Evolutionary conservation across 495 filamentous ascomycete genomes (phyloP), one percentile per base, ranked within the genome.

Genomic region (Tuber melanosporum): DNA sequence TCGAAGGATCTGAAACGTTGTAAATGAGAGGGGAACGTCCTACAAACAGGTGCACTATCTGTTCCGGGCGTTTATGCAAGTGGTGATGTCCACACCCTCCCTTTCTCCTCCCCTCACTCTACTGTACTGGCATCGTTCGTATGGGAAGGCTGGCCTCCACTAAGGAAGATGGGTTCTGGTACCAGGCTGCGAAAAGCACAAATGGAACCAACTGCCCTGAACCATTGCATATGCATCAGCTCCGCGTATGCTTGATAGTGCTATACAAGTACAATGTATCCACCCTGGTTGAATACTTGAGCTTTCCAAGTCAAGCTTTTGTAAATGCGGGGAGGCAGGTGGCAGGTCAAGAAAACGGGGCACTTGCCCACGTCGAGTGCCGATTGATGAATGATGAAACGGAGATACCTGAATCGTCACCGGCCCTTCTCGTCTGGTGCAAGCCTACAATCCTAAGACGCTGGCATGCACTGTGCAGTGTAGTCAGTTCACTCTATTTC

Each of bases 1-100:
- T 62, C 75, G 71, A 78, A 73, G n/a, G n/a, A 70, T 76, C 44
- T 76, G 74, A 77, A 73, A 78, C 74, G 15, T 36, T 66, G 57
- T 66, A 66, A 66, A 66, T 66, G 57, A 66, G 57, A 66, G 26
- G 57, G 52, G 57, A 32, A 19, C 14, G 26, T 66, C 32, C 57
- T 66, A 66, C 57, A 66, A 66, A 66, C 57, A 66, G 57, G 57
- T 26, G 12, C 57, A 66, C 26, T 66, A 66, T 66, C 57, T 66
- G 57, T 66, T 66, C n/a, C 57, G 57, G 57, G 57, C 57, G 57
- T 66, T 36, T 66, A 66, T 66, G 57, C 57, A 36, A 66, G 57
- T 36, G 57, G 57, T 36, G 32, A 36, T 36, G 57, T 19, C 14
- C 57, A 66, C 14, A 17, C 26, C 57, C 57, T 14, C 32, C 32